A percentile compares a stretch with the other conserved stretches of the same genome.
Evolutionary conservation across 192 early-diverging fungal genomes (phyloP).

Genomic region (Umbelopsis isabellina): DNA sequence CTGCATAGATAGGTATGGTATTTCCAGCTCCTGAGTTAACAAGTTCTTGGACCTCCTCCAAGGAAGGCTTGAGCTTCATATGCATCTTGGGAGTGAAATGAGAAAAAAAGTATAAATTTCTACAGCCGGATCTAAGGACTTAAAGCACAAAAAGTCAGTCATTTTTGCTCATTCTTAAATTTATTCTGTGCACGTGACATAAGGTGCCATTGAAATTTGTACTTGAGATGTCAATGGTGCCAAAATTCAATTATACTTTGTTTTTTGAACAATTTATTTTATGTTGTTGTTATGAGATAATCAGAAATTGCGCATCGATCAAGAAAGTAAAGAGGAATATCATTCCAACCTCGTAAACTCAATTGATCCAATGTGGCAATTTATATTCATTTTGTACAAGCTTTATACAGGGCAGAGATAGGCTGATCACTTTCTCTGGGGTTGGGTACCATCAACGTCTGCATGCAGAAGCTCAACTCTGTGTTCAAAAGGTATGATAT

Average conservation of each 20-base stretch:
- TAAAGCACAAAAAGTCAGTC: background rate
- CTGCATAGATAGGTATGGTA: constrained; percentile 89
- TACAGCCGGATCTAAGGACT: constrained; percentile 53
- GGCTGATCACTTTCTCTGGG: background rate
- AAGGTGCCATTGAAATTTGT: too few species aligned
- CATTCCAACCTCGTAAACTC: background rate
- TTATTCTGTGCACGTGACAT: too few species aligned
- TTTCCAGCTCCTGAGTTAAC: constrained; percentile 70
- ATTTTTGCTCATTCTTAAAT: too few species aligned
- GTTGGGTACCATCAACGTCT: constrained; percentile 5
- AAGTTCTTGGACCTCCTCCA: constrained; percentile 70
- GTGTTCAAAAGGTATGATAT: background rate
- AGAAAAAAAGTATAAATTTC: constrained; percentile 68
- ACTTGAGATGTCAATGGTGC: too few species aligned
- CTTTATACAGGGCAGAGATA: background rate
- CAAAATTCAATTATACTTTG: too few species aligned
- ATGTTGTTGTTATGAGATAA: too few species aligned
- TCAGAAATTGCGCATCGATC: too few species aligned
- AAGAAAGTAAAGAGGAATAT: background rate
- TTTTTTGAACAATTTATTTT: too few species aligned
- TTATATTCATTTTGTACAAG: constrained; percentile 5
- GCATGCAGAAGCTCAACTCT: background rate
- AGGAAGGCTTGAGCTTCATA: constrained; percentile 61
- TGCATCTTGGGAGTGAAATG: constrained; percentile 47
- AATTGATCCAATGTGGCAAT: background rate